Evolutionary conservation across 2,329 filamentous ascomycete species (phyloP), one percentile per base, ranked within the genome.

Genomic region (Colletotrichum cordylinicola): DNA sequence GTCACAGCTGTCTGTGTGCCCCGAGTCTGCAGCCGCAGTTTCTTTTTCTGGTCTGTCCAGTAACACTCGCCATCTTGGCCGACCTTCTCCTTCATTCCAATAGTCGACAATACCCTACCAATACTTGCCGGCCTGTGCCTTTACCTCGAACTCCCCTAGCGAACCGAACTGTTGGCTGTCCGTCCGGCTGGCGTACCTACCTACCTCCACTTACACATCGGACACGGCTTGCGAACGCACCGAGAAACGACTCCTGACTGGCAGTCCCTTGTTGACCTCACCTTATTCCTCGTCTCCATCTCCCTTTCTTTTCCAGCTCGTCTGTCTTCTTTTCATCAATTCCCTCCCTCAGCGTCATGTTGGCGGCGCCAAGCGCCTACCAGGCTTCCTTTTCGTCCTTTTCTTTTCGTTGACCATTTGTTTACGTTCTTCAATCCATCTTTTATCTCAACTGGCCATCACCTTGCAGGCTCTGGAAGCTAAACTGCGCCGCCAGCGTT

Each of bases 1-100:
- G 67, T 39, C 58, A 62, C 58, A 33, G 58, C 58, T 62, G 71
- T 75, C 67, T 71, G 74, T 67, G 52, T 71, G 61, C 37, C 67
- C 62, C 67, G 37, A 31, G n/a, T 58, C 58, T 29, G 67, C 58
- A 18, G 13, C n/a, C 37, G 37, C 61, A 35, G 56, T 39, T 48
- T 71, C 27, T 56, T 70, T 70, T 74, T 60, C 58, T 43, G 12
- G 29, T 71, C 72, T 66, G 60, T 56, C 72, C 72, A 71, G 35
- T 66, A 48, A 48, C 39, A 64, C 58, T 33, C 21, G 52, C 24
- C 21, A 67, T 29, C 61, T 64, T 64, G 27, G 21, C 35, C 37
- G 61, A 35, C 61, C 35, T 35, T 64, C 16, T 43, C 21, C 16
- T 58, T 58, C 33, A 35, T 27, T 58, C n/a, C 65, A 27, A 16